Base-by-base conservation (phyloP, 305 asterid genomes). In the Plantago coronopus region DNA sequence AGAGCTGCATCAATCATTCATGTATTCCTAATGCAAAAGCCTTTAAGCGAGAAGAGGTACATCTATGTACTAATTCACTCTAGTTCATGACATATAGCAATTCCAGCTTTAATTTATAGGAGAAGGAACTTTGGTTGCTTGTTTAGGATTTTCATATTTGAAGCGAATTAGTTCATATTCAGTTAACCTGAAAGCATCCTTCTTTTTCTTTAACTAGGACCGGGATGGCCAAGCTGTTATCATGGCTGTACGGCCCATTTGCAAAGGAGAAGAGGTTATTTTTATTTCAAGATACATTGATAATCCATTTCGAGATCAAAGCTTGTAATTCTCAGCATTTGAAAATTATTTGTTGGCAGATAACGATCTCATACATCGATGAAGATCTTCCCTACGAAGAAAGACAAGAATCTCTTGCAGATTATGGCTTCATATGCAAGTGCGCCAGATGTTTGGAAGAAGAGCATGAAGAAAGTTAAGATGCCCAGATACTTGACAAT, bases 1-100 rank as follows among this genome's bases (percentile, higher is more conserved):
- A 87, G 78, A 87, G 99, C 54, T 93, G 97, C 70, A 85, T 89
- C 84, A 93, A 93, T 67, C 99, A 93, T 78, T 89, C 96, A 0
- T 93, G 99, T 72, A 54, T 63, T 74, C 99, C 97, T 46, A 89
- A 89, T 72, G 95, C 95, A 38, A 93, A 74, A 79, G 96, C 99
- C 25, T 93, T 85, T 49, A 93, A 93, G 72, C 70, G 95, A 27
- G 97, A 93, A 51, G 94, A 85, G 97, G 98, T 91, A 70, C n/a
- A 76, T 54, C 29, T 20, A 76, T 59, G 27, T 59, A 27, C 1
- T 40, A 37, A 17, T 31, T 18, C 9, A 53, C 40, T 55, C 40
- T 47, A 20, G 34, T 51, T 51, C 38, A 17, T 22, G 57, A 23
- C 57, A 51, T n/a, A 22, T 48, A 12, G 12, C 42, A 56, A 18